Percentiles rank a stretch among this genome's conserved stretches.
Evolutionary conservation across 805 yeast genomes (phyloP).

Genomic region (Metschnikowia henanensis): DNA sequence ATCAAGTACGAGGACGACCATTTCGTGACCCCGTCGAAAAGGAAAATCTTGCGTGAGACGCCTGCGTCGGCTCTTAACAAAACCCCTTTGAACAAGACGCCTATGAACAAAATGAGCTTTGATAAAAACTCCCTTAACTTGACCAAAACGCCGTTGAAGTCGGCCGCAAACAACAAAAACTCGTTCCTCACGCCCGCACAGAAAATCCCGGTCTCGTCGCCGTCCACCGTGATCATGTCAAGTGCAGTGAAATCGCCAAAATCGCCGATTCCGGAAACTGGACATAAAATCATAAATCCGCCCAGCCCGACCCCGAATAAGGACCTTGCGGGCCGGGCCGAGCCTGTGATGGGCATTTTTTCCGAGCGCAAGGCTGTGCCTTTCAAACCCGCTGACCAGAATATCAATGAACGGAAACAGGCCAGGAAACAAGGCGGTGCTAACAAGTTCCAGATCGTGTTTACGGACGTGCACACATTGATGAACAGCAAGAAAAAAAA

Average conservation of each 20-base stretch:
- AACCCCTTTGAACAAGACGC: neutral
- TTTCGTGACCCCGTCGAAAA: constrained; percentile 36
- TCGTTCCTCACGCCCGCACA: constrained; percentile 32
- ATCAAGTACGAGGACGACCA: constrained; percentile 7
- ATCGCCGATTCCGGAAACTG: constrained; percentile 15
- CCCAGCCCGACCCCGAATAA: constrained; percentile 43
- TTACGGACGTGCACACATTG: constrained; percentile 22
- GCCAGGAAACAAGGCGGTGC: constrained; percentile 16
- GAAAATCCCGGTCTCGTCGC: constrained; percentile 34
- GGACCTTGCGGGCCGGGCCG: constrained; percentile 11
- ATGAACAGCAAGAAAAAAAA: constrained; percentile 22
- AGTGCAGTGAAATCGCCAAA: constrained; percentile 27
- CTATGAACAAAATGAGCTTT: neutral
- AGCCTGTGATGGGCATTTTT: constrained; percentile 41
- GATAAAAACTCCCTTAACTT: neutral
- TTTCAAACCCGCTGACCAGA: neutral
- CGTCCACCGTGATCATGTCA: constrained; percentile 42
- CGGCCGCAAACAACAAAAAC: constrained; percentile 10
- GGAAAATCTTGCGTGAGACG: constrained; percentile 25
- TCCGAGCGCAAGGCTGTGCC: constrained; percentile 23
- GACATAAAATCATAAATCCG: constrained; percentile 17
- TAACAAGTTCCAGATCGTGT: constrained; percentile 20
- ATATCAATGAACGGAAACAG: constrained; percentile 18
- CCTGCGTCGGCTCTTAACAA: constrained; percentile 13
- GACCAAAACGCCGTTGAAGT: constrained; percentile 17